A percentile compares a stretch with the other conserved stretches of the same genome.
Evolutionary conservation across 2,329 filamentous ascomycete genomes (phyloP).

Genomic region (Chaetothyriales sp.): DNA sequence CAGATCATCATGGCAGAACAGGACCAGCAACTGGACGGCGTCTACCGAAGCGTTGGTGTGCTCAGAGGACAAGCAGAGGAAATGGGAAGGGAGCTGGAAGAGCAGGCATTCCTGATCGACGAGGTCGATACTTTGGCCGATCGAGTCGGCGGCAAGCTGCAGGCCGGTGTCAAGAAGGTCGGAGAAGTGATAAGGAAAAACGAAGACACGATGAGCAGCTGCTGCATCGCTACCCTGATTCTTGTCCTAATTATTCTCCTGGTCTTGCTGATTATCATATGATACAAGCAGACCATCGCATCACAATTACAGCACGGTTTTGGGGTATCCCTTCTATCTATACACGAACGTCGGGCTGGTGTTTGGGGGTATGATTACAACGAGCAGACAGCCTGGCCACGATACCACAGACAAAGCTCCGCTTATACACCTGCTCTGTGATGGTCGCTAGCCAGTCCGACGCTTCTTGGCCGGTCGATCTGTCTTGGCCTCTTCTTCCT

Average conservation of each 20-base stretch:
- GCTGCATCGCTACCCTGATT: slow-evolving; percentile 14
- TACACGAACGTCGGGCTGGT: background rate
- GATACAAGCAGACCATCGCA: slow-evolving; percentile 19
- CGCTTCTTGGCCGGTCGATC: slow-evolving; percentile 17
- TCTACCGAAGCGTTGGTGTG: slow-evolving; percentile 86
- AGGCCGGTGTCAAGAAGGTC: slow-evolving; percentile 75
- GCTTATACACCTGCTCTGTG: too few species aligned
- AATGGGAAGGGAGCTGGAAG: slow-evolving; percentile 92
- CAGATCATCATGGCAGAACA: slow-evolving; percentile 85
- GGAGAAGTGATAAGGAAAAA: slow-evolving; percentile 72
- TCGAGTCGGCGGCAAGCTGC: slow-evolving; percentile 69
- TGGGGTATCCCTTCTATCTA: too few species aligned
- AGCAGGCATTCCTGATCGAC: slow-evolving; percentile 79
- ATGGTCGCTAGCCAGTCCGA: slow-evolving; percentile 6
- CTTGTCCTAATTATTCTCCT: slow-evolving; percentile 53
- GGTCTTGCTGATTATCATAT: slow-evolving; percentile 56
- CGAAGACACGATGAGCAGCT: slow-evolving; percentile 46
- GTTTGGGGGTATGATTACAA: background rate
- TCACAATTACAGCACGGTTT: background rate
- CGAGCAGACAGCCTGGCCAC: background rate
- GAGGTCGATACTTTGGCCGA: slow-evolving; percentile 74
- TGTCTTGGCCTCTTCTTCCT: slow-evolving; percentile 27
- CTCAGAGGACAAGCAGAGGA: slow-evolving; percentile 78
- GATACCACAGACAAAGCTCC: background rate
- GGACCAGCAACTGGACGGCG: slow-evolving; percentile 80